Conservation (phyloP, 2,329 filamentous ascomycete genomes). For the Exserohilum turcica region DNA sequence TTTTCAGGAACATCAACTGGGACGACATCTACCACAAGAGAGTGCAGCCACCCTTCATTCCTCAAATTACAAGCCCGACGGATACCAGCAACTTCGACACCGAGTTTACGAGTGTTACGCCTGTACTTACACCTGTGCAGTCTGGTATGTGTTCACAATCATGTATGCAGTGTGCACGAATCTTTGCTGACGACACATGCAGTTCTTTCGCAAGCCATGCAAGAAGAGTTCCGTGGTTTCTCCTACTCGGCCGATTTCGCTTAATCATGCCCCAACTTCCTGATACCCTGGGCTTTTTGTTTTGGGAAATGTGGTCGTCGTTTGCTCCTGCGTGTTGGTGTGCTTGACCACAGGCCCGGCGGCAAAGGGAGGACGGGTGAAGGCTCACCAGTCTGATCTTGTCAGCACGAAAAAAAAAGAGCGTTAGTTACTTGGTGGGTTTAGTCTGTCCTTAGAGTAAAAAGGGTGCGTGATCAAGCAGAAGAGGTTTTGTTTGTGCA, state of each 20-base stretch:
- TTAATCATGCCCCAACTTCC: conserved; percentile 24
- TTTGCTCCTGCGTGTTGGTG: conserved; percentile 12
- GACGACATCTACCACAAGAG: conserved; percentile 98
- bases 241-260: conserved; percentile 95
- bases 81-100: conserved; percentile 99
- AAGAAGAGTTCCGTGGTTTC: conserved; percentile 99
- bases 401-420: conserved; percentile 13
- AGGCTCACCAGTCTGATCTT: neutral
- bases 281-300: conserved; percentile 19
- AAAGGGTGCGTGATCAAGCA: neutral
- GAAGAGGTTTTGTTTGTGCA: neutral
- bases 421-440: neutral
- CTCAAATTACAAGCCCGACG: conserved; percentile 85
- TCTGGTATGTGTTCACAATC: conserved; percentile 70
- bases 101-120: conserved; percentile 97
- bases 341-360: conserved; percentile 3
- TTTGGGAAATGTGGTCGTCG: conserved; percentile 13
- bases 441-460: neutral
- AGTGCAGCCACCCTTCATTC: conserved; percentile 85
- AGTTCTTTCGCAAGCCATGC: conserved; percentile 98
- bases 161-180: neutral
- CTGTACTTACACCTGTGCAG: conserved; percentile 94
- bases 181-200: conserved; percentile 20
- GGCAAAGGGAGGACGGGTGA: neutral
- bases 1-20: conserved; percentile 98